Evolutionary conservation across 2,329 filamentous ascomycete genomes (phyloP).

Genomic region (Gnomoniopsis smithogilvyi): DNA sequence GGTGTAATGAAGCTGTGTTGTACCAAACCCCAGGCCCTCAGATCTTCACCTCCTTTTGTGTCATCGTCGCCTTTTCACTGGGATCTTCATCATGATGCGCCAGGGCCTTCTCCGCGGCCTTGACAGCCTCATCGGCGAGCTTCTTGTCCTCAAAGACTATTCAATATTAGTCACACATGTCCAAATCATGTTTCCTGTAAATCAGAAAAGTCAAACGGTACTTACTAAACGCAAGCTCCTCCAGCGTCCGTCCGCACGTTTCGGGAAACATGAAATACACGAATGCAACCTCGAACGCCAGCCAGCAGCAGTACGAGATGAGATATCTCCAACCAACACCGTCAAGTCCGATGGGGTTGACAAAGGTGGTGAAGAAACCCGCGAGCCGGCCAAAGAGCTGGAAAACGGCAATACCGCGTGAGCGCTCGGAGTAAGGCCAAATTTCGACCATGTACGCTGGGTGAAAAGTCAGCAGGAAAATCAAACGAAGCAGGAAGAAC

Average conservation of each 20-base stretch:
- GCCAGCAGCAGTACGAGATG: conserved; percentile 30
- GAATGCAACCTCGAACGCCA: conserved; percentile 24
- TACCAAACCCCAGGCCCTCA: not conserved
- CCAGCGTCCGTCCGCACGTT: conserved; percentile 26
- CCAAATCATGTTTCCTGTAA: too few species aligned
- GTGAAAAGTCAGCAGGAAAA: not conserved
- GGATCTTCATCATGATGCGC: conserved; percentile 7
- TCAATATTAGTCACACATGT: not conserved
- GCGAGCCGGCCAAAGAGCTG: conserved; percentile 29
- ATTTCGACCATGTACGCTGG: conserved; percentile 30
- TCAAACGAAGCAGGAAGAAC: not conserved
- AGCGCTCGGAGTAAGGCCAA: conserved; percentile 28
- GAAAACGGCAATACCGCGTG: conserved; percentile 30
- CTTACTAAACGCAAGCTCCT: conserved; percentile 27
- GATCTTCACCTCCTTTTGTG: not conserved
- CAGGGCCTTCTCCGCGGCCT: conserved; percentile 9
- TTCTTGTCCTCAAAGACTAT: conserved; percentile 17
- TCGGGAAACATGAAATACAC: conserved; percentile 28
- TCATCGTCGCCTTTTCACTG: not conserved
- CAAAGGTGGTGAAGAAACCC: conserved; percentile 29
- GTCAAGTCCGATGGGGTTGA: conserved; percentile 30
- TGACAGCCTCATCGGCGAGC: conserved; percentile 11
- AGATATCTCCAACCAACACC: conserved; percentile 29
- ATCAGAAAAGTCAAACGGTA: not conserved
- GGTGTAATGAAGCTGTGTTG: not conserved